Conservation (phyloP, 2,329 filamentous ascomycete genomes). For the Cercospora citrullina region DNA sequence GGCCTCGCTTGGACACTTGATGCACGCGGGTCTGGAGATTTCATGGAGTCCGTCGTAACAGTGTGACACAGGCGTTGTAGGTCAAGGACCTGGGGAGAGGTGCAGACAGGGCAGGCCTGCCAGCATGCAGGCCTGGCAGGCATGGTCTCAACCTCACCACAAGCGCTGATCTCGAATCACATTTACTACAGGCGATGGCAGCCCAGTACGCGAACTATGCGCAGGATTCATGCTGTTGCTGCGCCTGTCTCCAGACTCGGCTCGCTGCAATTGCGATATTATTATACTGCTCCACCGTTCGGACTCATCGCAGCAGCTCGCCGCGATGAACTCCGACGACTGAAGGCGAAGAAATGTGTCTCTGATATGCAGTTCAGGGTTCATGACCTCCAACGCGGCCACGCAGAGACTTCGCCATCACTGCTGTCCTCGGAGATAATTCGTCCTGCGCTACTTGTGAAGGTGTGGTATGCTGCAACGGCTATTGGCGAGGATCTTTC, state of each 20-base stretch:
- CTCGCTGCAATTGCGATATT: neutral
- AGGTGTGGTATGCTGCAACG: neutral
- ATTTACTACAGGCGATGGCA: neutral
- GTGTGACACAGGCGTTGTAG: conserved; percentile 2
- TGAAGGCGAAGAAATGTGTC: neutral
- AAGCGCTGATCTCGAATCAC: neutral
- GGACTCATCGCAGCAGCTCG: neutral
- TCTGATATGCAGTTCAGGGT: neutral
- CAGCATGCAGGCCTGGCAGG: neutral
- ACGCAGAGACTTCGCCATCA: neutral
- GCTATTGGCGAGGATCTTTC: neutral
- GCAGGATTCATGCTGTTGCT: conserved; percentile 2
- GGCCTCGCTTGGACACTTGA: conserved; percentile 13
- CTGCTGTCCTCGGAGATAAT: neutral
- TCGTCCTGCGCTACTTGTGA: neutral
- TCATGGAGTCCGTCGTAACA: conserved; percentile 3
- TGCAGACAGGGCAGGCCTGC: conserved; percentile 5
- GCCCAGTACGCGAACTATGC: conserved; percentile 5
- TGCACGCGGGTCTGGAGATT: conserved; percentile 11
- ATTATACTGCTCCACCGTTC: neutral
- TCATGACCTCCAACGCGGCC: neutral
- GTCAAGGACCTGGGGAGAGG: neutral
- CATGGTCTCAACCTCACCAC: neutral
- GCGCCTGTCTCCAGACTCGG: neutral
- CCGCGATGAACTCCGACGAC: neutral